A percentile compares a stretch with the other conserved stretches of the same genome.
Evolutionary conservation across 306 rosid genomes (phyloP).

Genomic region (Luffa acutangula): DNA sequence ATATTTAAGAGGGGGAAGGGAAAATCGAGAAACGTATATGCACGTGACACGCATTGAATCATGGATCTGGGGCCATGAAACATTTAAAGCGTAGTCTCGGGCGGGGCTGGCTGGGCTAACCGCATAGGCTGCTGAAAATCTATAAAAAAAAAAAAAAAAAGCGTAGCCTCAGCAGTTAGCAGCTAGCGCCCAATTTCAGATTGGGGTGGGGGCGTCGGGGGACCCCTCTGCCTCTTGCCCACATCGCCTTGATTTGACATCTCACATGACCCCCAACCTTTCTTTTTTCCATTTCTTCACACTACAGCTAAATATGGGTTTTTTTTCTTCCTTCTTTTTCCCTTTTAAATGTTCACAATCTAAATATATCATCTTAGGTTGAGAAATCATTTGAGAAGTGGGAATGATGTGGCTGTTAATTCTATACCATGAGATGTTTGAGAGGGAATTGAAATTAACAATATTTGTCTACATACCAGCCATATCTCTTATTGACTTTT

Average conservation of each 20-base stretch:
- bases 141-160: not conserved
- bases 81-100: slow-evolving; percentile 5
- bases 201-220: slow-evolving; percentile 16
- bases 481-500: not conserved
- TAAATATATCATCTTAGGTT: not conserved
- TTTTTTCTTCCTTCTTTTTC: not conserved
- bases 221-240: slow-evolving; percentile 14
- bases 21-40: slow-evolving; percentile 31
- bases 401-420: not conserved
- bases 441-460: not conserved
- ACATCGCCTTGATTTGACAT: slow-evolving; percentile 36
- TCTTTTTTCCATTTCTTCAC: not conserved
- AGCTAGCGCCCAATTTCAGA: slow-evolving; percentile 28
- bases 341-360: not conserved
- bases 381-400: not conserved
- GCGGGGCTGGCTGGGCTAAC: slow-evolving; percentile 7
- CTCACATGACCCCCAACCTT: slow-evolving; percentile 11
- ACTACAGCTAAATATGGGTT: not conserved
- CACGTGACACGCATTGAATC: slow-evolving; percentile 76
- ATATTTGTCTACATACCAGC: not conserved
- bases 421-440: not conserved
- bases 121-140: not conserved
- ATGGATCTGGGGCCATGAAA: slow-evolving; percentile 39
- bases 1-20: not conserved
- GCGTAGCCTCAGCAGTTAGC: slow-evolving; percentile 27